Evolutionary conservation across 164 flowering plant genomes (phyloP).

Genomic region (Cinnamomum micranthum): DNA sequence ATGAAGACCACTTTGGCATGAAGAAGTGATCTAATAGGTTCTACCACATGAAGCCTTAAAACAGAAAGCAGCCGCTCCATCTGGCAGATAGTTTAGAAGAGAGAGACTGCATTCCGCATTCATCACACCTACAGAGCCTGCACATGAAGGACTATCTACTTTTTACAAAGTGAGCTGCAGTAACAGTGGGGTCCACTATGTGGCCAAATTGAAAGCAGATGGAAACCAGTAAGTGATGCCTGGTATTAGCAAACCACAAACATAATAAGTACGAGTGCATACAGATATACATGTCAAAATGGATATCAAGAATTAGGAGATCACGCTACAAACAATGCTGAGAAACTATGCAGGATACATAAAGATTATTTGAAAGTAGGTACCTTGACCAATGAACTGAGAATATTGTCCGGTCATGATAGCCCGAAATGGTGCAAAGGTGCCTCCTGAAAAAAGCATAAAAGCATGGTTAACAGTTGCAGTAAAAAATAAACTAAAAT

Average conservation of each 20-base stretch:
- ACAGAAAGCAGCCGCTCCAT: not conserved
- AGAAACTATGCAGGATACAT: not conserved
- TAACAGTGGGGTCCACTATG: not conserved
- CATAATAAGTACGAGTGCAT: too few species aligned
- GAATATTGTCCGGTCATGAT: constrained; percentile 89
- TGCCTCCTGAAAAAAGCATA: constrained; percentile 58
- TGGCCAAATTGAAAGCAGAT: not conserved
- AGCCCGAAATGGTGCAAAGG: constrained; percentile 75
- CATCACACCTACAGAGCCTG: not conserved
- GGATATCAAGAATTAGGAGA: not conserved
- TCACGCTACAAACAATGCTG: not conserved
- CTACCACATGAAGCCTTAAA: not conserved
- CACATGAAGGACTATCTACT: not conserved
- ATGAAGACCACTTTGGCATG: too few species aligned
- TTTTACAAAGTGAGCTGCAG: not conserved
- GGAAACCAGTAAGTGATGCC: not conserved
- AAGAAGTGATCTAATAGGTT: too few species aligned
- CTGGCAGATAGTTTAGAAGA: not conserved
- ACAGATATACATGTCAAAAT: not conserved
- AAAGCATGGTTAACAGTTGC: not conserved
- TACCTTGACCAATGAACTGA: constrained; percentile 98
- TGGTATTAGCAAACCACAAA: not conserved
- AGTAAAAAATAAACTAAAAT: not conserved
- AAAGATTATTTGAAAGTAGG: not conserved
- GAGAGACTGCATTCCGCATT: not conserved